phyloP scores from a whole-genome alignment of 108 stramenopile genomes.

The Stephanodiscus minutulus region DNA sequence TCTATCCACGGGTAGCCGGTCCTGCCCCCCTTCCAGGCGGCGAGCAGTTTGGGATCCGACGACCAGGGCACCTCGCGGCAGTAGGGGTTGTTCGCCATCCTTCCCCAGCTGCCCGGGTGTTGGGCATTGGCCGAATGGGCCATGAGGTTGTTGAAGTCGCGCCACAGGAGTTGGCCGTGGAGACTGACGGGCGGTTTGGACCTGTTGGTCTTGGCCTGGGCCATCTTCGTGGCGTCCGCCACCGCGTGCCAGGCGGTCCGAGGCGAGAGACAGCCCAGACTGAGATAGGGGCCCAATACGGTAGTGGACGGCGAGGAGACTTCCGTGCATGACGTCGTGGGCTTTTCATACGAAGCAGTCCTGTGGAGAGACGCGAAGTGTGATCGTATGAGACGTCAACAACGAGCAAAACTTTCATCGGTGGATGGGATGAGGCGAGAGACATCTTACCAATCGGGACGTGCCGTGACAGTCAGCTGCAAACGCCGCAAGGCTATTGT shows the following conservation, averaged over 20 bases:
- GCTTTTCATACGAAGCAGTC: constrained; percentile 94
- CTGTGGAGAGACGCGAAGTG: constrained; percentile 27
- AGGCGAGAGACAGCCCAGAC: constrained; percentile 68
- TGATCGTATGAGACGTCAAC: neutral
- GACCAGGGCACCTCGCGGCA: constrained; percentile 88
- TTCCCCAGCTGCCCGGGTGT: constrained; percentile 57
- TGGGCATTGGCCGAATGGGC: constrained; percentile 68
- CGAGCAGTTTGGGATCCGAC: constrained; percentile 65
- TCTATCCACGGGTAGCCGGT: constrained; percentile 98
- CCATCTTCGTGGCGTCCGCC: constrained; percentile 43
- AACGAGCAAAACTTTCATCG: neutral
- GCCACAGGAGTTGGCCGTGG: constrained; percentile 93
- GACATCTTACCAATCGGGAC: constrained; percentile 36
- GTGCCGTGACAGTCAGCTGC: constrained; percentile 44
- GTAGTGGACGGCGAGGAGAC: constrained; percentile 79
- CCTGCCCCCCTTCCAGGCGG: constrained; percentile 86
- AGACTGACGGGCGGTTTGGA: constrained; percentile 94
- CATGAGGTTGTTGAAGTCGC: constrained; percentile 92
- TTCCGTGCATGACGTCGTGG: constrained; percentile 89
- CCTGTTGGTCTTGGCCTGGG: constrained; percentile 40
- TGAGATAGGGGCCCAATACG: constrained; percentile 75
- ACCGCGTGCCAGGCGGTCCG: constrained; percentile 68
- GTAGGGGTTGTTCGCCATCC: constrained; percentile 81
- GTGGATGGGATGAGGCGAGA: neutral
- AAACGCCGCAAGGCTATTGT: constrained; percentile 52